Percentiles rank a stretch among this genome's conserved stretches.
Conservation (phyloP, 2,329 filamentous ascomycete species). For the Fusarium fujikuroi region DNA sequence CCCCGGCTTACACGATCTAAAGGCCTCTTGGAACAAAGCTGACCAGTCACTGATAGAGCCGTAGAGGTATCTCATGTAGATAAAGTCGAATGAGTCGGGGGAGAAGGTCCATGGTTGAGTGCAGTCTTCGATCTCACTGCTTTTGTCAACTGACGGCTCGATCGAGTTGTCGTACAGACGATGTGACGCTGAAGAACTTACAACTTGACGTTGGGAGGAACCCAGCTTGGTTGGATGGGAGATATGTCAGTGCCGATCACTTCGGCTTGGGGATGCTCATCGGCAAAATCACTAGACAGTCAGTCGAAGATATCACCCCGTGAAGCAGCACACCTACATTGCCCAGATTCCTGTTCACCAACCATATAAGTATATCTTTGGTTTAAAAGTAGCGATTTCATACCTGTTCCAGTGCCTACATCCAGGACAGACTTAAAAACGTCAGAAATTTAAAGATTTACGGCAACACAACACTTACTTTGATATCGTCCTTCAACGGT, state of each 20-base stretch:
- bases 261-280: conserved; percentile 1
- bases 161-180: rapidly evolving
- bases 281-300: conserved; percentile 1
- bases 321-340: background rate
- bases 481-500: background rate
- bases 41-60: conserved; percentile 6
- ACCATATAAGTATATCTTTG: background rate
- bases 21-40: background rate
- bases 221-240: conserved; percentile 10
- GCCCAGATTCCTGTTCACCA: background rate
- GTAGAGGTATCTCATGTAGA: conserved; percentile 10
- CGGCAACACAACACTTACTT: background rate
- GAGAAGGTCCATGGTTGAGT: conserved; percentile 15
- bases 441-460: background rate
- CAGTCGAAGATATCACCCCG: rapidly evolving
- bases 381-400: background rate
- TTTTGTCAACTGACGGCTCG: background rate
- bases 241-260: conserved; percentile 13
- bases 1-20: background rate
- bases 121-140: conserved; percentile 9
- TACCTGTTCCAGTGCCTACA: conserved; percentile 12
- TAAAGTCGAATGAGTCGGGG: background rate
- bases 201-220: conserved; percentile 11
- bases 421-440: background rate
- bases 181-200: rapidly evolving